A percentile compares a stretch with the other conserved stretches of the same genome.
Evolutionary conservation across 2,329 filamentous ascomycete species (phyloP).

Genomic region (Stenocarpella maydis): DNA sequence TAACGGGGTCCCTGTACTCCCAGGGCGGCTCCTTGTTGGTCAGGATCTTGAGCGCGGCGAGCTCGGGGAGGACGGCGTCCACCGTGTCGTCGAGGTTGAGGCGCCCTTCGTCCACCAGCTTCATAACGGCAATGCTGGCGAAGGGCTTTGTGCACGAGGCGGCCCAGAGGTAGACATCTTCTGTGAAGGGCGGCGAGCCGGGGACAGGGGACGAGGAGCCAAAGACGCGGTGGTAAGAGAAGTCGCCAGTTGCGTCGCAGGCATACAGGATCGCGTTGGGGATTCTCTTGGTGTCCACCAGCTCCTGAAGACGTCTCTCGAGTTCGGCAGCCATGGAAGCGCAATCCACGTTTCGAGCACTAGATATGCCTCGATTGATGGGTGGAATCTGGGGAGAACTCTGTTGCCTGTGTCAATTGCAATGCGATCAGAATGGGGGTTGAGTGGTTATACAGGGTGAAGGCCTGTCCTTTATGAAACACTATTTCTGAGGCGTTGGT

Average conservation of each 20-base stretch:
- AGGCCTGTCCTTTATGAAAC: no score
- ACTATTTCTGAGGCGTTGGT: no score
- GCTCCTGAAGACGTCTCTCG: constrained; percentile 48
- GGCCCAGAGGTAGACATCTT: constrained; percentile 48
- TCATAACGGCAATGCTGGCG: constrained; percentile 60
- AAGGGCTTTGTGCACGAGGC: constrained; percentile 55
- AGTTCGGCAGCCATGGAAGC: constrained; percentile 41
- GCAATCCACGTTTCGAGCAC: not conserved
- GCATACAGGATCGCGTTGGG: constrained; percentile 53
- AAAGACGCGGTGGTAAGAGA: constrained; percentile 50
- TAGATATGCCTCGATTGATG: not conserved
- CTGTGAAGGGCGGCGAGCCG: constrained; percentile 45
- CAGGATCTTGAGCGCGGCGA: constrained; percentile 57
- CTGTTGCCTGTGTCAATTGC: no score
- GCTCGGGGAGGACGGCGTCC: constrained; percentile 53
- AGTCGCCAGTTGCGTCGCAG: constrained; percentile 48
- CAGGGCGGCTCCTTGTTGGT: constrained; percentile 47
- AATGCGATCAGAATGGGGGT: no score
- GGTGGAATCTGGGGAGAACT: no score
- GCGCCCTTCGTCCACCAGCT: constrained; percentile 61
- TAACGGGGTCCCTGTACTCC: constrained; percentile 27
- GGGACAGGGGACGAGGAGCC: constrained; percentile 52
- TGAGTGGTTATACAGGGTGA: no score
- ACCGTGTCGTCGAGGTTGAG: constrained; percentile 57
- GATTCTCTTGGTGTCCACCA: constrained; percentile 54